Base-by-base conservation (phyloP, 495 filamentous ascomycete species). In the Lasiosphaeria hispida region DNA sequence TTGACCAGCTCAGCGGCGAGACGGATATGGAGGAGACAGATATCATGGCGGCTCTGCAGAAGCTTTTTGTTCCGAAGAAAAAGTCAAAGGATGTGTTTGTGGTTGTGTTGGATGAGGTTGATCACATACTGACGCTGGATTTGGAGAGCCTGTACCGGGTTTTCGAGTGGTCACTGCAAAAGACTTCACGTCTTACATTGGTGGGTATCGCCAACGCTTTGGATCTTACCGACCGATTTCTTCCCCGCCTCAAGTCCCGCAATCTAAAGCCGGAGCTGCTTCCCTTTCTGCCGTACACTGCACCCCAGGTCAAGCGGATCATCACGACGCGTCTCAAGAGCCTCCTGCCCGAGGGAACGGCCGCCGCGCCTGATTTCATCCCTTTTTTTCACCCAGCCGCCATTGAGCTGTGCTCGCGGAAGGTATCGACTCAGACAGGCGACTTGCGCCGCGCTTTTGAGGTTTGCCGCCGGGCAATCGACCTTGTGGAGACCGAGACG, bases 151-250 rank as follows among this genome's bases (percentile, higher is more conserved):
- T 99, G 13, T 95, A 96, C 72, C 88, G 84, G 30, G 72, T 99
- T 35, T 97, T 99, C 58, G 91, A 96, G 63, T 96, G 91, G 91
- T 92, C 95, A 11, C 76, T 97, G 57, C 82, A 87, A 17, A 80
- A 78, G 52, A 82, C 82, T 5, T 97, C 93, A 2, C 84, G 83
- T 9, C 83, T 99, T 2, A 74, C 93, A 18, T 73, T 97, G 19
- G 81, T 99, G 39, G 94, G 94, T 39, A 97, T 99, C 65, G 95
- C 94, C 48, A 99, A 99, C 64, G 95, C 94, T 1, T 80, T 99
- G 53, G 94, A 99, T 66, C 75, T 99, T 40, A 97, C 95, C 0
- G 92, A 97, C 66, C 89, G 95, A 15, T 96, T 96, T 59, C 83
- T 99, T 14, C 94, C 95, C 36, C 88, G 94, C 10, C 80, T 99